Percentiles rank a stretch among this genome's conserved stretches.
phyloP scores from a whole-genome alignment of 345 rosid genomes.

The Aquilaria sinensis region DNA sequence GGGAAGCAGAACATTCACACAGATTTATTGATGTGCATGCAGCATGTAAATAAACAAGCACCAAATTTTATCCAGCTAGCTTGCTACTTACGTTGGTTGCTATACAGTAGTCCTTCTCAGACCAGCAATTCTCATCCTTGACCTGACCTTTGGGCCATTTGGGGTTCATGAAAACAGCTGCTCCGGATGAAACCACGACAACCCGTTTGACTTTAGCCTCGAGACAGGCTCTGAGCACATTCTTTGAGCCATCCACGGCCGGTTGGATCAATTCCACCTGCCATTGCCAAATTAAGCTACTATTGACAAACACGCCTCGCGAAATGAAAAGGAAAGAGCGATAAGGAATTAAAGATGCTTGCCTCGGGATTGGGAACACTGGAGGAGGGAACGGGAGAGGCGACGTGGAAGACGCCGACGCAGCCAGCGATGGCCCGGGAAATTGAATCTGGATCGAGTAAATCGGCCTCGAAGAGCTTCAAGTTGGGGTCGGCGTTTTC shows the following conservation, averaged over 20 bases:
- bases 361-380: slow-evolving; percentile 29
- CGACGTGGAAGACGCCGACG: slow-evolving; percentile 63
- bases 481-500: slow-evolving; percentile 52
- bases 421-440: slow-evolving; percentile 46
- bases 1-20: slow-evolving; percentile 2
- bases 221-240: slow-evolving; percentile 50
- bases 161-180: slow-evolving; percentile 47
- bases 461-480: slow-evolving; percentile 58
- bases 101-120: slow-evolving; percentile 46
- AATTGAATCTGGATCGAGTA: slow-evolving; percentile 44
- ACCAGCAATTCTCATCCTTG: slow-evolving; percentile 57
- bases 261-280: slow-evolving; percentile 53
- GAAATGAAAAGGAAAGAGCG: no score
- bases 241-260: slow-evolving; percentile 51
- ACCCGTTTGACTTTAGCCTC: slow-evolving; percentile 53
- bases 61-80: no score
- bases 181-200: slow-evolving; percentile 50
- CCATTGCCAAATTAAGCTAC: background rate
- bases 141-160: slow-evolving; percentile 37
- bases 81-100: slow-evolving; percentile 31
- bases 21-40: background rate
- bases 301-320: no score
- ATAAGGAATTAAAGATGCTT: background rate
- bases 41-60: no score
- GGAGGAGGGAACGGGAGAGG: slow-evolving; percentile 50